Evolutionary conservation across 768 basidiomycete species (phyloP).

Genomic region (Leccinum incarnatum): DNA sequence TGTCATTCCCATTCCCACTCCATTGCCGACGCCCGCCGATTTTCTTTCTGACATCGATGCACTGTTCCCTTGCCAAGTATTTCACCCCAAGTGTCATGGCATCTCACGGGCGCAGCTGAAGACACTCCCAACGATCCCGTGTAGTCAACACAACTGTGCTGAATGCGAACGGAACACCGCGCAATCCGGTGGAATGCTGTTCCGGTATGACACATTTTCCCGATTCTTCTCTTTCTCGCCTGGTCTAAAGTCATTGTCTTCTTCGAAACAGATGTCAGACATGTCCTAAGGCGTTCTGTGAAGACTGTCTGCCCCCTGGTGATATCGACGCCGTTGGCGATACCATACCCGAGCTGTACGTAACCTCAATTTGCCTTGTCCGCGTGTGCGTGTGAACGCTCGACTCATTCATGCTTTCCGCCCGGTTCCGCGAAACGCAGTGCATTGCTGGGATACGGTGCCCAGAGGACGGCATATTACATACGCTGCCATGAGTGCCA

Average conservation of each 20-base stretch:
- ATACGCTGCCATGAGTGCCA: slow-evolving; percentile 53
- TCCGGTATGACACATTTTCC: slow-evolving; percentile 39
- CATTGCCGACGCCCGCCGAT: slow-evolving; percentile 1
- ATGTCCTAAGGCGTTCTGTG: slow-evolving; percentile 58
- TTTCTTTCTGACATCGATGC: not conserved
- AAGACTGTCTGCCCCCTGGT: slow-evolving; percentile 54
- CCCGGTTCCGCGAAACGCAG: slow-evolving; percentile 26
- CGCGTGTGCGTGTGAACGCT: not conserved
- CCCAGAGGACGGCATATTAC: slow-evolving; percentile 39
- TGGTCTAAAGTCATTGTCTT: not conserved
- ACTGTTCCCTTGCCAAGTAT: slow-evolving; percentile 36
- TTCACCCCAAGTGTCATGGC: slow-evolving; percentile 51
- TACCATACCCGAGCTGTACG: slow-evolving; percentile 56
- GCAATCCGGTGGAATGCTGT: slow-evolving; percentile 56
- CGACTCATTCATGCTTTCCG: not conserved
- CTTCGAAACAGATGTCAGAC: slow-evolving; percentile 47
- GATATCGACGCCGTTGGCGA: slow-evolving; percentile 54
- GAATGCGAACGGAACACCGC: slow-evolving; percentile 42
- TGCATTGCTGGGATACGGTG: slow-evolving; percentile 38
- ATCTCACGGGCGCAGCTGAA: slow-evolving; percentile 32
- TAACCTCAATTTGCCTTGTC: not conserved
- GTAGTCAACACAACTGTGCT: slow-evolving; percentile 51
- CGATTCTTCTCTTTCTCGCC: not conserved
- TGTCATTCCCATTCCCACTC: not conserved
- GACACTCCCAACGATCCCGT: slow-evolving; percentile 29